Evolutionary conservation across 495 filamentous ascomycete species (phyloP), one percentile per base, ranked within the genome.

Genomic region (Xylaria sp.): DNA sequence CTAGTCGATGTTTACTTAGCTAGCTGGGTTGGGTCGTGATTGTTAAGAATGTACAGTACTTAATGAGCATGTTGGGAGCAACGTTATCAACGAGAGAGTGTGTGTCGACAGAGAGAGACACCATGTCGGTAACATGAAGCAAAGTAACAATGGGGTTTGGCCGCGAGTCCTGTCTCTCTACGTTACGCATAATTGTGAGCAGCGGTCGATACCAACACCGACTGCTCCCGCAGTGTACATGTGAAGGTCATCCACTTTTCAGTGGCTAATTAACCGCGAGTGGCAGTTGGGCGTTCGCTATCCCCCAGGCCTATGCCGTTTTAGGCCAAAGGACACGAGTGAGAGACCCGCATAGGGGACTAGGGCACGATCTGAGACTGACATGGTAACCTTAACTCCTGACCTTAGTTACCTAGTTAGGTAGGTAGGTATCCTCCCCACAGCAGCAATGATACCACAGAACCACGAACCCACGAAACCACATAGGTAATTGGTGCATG

Each of bases 191-290:
- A 21, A 5, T 41, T 15, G 58, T 24, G 58, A 9, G 26, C 3
- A 37, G 57, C 6, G 57, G 57, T 59, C 33, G 19, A 40, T 37
- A 55, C 50, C n/a, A 29, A 21, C 31, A 58, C 11, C 5, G 31
- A 17, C 57, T 35, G 33, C 3, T 29, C 9, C 26, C 12, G 19
- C 3, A 40, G 21, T 43, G 37, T 15, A 5, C 26, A 33, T 24
- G 41, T 64, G 17, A 43, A 65, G 31, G 62, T 52, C 61, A 2
- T 46, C 61, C 61, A 64, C 61, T 64, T 64, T 64, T 43, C 59
- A 17, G 15, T 19, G 37, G 21, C 43, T 21, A 14, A 53, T 43
- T 67, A 55, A 43, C 46, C 48, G n/a, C 33, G 64, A 55, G 11
- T 26, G 64, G 48, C 48, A 67, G 64, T 14, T 67, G 35, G 31